Base-by-base conservation (phyloP, 495 filamentous ascomycete species). In the Bacidia gigantensis region DNA sequence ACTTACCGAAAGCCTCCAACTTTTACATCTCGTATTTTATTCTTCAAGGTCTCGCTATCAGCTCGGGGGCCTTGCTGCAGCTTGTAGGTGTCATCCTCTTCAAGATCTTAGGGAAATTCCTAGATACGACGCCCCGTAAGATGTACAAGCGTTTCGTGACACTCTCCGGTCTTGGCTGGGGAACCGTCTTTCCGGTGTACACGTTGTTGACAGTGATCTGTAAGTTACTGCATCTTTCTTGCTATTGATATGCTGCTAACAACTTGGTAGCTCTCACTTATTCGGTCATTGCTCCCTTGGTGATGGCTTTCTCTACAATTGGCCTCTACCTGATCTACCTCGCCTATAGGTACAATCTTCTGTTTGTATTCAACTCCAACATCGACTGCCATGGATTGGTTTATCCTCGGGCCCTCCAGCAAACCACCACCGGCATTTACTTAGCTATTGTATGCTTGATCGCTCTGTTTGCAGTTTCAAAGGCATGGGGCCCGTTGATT, bases 11-110 rank as follows among this genome's bases (percentile, higher is more conserved):
- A 49, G 78, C 86, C 2, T 89, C 88, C 57, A 96, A 93, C 69
- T 89, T 98, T 67, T 98, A 94, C 68, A 83, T 97, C 48, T 83
- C 85, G 0, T 98, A 94, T 70, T 90, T 98, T 62, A 82, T 96
- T 59, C 74, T 98, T 24, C 89, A 96, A 66, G 92, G 92, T 46
- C 68, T 98, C 53, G 83, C 82, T n/a, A 78, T 95, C 58, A 83
- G 84, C 29, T 72, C 87, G 0, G 75, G 81, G 51, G 75, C 82
- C 2, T 66, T 98, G 25, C 73, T 92, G 18, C 86, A 92, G 61
- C 77, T 92, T 21, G 75, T 73, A 32, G 88, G 87, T 7, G 76
- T 95, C 58, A 69, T 89, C 58, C 53, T 95, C 42, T 84, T 86
- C 65, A 79, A 78, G 39, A 46, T 96, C 5, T 67, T 97, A 48